A percentile compares a stretch with the other conserved stretches of the same genome.
Evolutionary conservation across 1,284 basidiomycete species (phyloP).

Genomic region (Ustanciosporium gigantosporum): DNA sequence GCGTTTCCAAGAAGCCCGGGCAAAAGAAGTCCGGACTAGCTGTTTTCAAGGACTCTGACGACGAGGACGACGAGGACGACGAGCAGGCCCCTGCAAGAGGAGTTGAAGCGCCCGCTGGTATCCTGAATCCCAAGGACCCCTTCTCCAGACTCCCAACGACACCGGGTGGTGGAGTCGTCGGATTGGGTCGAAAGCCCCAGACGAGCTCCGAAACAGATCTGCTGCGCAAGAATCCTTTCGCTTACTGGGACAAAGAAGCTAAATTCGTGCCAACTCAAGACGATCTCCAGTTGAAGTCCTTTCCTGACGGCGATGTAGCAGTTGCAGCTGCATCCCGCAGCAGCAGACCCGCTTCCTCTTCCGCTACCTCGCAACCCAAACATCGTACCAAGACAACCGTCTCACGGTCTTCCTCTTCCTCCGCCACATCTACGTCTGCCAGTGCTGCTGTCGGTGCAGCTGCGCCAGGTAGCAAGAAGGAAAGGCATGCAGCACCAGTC

Average conservation of each 20-base stretch:
- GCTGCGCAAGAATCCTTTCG: conserved; percentile 49
- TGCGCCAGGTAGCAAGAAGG: conserved; percentile 12
- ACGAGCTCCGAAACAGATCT: conserved; percentile 44
- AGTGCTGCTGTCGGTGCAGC: neutral
- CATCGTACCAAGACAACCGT: conserved; percentile 33
- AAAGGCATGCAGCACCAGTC: conserved; percentile 52
- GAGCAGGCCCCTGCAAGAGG: conserved; percentile 8
- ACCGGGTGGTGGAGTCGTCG: no score
- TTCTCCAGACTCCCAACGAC: conserved; percentile 4
- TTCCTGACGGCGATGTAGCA: no score
- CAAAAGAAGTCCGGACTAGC: conserved; percentile 41
- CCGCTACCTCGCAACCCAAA: conserved; percentile 10
- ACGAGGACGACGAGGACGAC: conserved; percentile 62
- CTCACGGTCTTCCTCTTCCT: conserved; percentile 7
- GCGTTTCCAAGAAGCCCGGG: conserved; percentile 33
- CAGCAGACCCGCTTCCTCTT: neutral
- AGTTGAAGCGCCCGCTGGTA: conserved; percentile 27
- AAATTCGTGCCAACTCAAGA: conserved; percentile 22
- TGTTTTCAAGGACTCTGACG: conserved; percentile 61
- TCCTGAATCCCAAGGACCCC: conserved; percentile 34
- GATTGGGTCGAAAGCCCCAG: conserved; percentile 23
- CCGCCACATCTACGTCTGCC: neutral
- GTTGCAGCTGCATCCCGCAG: conserved; percentile 4
- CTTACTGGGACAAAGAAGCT: conserved; percentile 46
- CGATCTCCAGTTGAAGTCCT: conserved; percentile 7